Conservation (phyloP, 768 basidiomycete genomes). For the Lactifluus rugatus region DNA sequence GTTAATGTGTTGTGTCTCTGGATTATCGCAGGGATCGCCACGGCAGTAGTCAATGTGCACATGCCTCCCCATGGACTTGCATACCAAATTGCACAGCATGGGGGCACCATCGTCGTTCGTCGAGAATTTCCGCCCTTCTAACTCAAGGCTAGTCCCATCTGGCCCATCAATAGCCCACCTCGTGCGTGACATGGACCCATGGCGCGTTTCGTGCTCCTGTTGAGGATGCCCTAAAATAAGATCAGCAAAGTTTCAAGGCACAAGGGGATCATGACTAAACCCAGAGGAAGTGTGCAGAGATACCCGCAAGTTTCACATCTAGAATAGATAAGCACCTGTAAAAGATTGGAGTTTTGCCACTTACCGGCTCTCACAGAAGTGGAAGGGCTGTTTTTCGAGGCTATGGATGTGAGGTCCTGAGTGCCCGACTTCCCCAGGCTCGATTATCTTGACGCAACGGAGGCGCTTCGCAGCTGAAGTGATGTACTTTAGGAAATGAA, state of each 20-base stretch:
- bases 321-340: slow-evolving; percentile 1
- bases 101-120: slow-evolving; percentile 48
- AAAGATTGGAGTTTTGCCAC: background rate
- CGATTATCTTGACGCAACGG: slow-evolving; percentile 41
- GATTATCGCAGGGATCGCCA: slow-evolving; percentile 32
- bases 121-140: slow-evolving; percentile 46
- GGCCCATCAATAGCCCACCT: slow-evolving; percentile 49
- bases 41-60: slow-evolving; percentile 50
- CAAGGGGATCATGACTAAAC: slow-evolving; percentile 25
- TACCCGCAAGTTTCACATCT: slow-evolving; percentile 51
- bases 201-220: slow-evolving; percentile 50
- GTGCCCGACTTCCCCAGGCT: slow-evolving; percentile 34
- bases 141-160: slow-evolving; percentile 39
- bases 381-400: slow-evolving; percentile 36
- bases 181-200: slow-evolving; percentile 53
- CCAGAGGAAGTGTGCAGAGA: slow-evolving; percentile 42
- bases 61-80: slow-evolving; percentile 48
- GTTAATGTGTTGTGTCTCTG: slow-evolving; percentile 39
- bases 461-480: slow-evolving; percentile 39
- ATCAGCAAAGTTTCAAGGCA: too few relatives aligned
- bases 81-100: slow-evolving; percentile 53
- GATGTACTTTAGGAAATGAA: too few relatives aligned
- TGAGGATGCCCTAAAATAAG: slow-evolving; percentile 44
- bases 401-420: slow-evolving; percentile 40
- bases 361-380: slow-evolving; percentile 45